Percentiles rank a stretch among this genome's conserved stretches.
Conservation (phyloP, 257 asterid genomes). For the Solanum stenotomum region DNA sequence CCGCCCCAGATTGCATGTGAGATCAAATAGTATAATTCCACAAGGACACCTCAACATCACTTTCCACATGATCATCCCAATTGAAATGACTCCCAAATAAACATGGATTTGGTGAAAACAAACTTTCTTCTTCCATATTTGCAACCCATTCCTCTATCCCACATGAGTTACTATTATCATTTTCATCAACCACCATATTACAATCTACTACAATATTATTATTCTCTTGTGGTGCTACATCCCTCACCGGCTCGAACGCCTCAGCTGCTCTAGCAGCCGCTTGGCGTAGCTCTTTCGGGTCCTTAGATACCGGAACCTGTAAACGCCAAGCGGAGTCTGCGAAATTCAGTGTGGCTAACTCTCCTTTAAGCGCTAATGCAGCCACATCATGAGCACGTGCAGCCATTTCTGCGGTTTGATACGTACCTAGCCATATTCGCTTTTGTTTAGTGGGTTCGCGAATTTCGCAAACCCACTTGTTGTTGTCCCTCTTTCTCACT, state of each 20-base stretch:
- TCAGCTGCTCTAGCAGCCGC: conserved; percentile 51
- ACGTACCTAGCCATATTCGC: conserved; percentile 64
- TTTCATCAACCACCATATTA: background rate
- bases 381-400: conserved; percentile 75
- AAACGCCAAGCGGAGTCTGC: conserved; percentile 53
- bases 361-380: conserved; percentile 53
- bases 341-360: conserved; percentile 40
- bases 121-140: conserved; percentile 27
- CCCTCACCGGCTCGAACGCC: conserved; percentile 17
- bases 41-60: conserved; percentile 40
- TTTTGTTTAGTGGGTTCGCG: conserved; percentile 52
- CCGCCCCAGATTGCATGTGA: too few relatives aligned
- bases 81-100: conserved; percentile 11
- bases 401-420: conserved; percentile 73
- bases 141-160: conserved; percentile 8
- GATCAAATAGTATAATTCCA: conserved; percentile 46
- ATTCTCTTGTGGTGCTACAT: background rate
- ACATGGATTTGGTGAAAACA: conserved; percentile 55
- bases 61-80: conserved; percentile 39
- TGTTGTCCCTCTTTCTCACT: conserved; percentile 14
- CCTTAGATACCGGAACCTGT: conserved; percentile 29
- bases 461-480: conserved; percentile 30
- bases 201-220: background rate
- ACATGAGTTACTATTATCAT: background rate
- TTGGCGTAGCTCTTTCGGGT: conserved; percentile 30